Base-by-base conservation (phyloP, 495 filamentous ascomycete genomes). In the Penicillium pulvis region DNA sequence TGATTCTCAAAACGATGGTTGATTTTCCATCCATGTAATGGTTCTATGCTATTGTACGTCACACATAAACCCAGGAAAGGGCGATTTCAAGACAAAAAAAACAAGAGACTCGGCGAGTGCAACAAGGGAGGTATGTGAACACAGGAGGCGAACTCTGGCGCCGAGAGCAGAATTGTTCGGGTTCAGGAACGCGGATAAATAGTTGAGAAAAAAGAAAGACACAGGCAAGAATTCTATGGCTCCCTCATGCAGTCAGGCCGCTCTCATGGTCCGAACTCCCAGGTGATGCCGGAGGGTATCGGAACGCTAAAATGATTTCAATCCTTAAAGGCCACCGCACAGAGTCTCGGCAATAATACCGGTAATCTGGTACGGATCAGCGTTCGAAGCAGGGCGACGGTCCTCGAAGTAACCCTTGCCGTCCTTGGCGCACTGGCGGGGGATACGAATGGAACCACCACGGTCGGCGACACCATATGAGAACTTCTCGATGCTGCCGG, bases 341-440 rank as follows among this genome's bases (percentile, higher is more conserved):
- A 79, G 73, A 68, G 88, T 90, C 82, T 92, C 88, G 75, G 93
- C 90, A 69, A 95, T 89, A 71, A 96, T 94, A 70, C 90, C 90
- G 58, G 91, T 95, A 71, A 96, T 92, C 79, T 92, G 93, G 81
- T 98, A 98, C 26, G 94, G 94, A 78, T 95, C 92, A 61, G 87
- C 94, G 73, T 98, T 98, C 70, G 88, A 93, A 45, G 94, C 94
- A 46, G 94, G 94, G 65, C 94, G 84, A 71, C 94, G 87, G 67
- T 98, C 94, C 82, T 98, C 94, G 63, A 98, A 97, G 85, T 98
- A 98, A 64, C 94, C 94, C 80, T 90, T 95, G 76, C 92, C 92
- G 74, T 97, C 92, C 74, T 91, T 91, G 53, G 89, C 94, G 71
- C 82, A 84, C 66, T 91, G 88, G 68, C 94, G 86, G 64, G 95